Evolutionary conservation across 495 filamentous ascomycete genomes (phyloP).

Genomic region (Podospora fimiseda): DNA sequence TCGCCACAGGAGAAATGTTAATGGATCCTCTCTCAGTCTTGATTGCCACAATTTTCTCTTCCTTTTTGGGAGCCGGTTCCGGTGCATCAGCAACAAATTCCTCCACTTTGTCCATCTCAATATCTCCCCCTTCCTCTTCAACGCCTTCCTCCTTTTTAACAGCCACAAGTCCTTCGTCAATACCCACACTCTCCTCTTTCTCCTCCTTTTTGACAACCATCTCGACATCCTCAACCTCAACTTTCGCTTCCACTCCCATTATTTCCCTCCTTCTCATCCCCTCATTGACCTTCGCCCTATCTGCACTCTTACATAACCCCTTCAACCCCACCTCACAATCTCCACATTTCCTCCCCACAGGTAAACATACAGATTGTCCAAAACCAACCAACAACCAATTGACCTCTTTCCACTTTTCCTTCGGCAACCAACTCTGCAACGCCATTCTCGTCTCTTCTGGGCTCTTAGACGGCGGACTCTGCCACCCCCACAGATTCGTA

Average conservation of each 20-base stretch:
- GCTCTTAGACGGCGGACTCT: conserved; percentile 57
- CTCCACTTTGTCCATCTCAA: background rate
- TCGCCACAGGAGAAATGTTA: background rate
- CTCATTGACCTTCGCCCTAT: conserved; percentile 46
- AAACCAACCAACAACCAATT: conserved; percentile 88
- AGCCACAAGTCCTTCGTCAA: background rate
- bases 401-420: conserved; percentile 88
- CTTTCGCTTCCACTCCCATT: conserved; percentile 17
- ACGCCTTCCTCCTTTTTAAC: conserved; percentile 15
- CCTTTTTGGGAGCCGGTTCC: background rate
- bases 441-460: conserved; percentile 80
- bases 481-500: conserved; percentile 94
- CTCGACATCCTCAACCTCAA: conserved; percentile 26
- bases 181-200: conserved; percentile 12
- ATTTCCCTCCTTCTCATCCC: conserved; percentile 36
- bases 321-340: conserved; percentile 70
- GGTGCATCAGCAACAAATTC: conserved; percentile 13
- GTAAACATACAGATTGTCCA: conserved; percentile 79
- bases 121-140: conserved; percentile 6
- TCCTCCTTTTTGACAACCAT: conserved; percentile 22
- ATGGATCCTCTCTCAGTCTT: background rate
- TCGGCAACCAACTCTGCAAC: conserved; percentile 78
- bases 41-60: conserved; percentile 8
- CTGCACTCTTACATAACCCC: conserved; percentile 71
- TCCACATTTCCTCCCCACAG: conserved; percentile 72